These are phyloP conservation scores for Silene uniflora DNA, from an alignment of 148 eudicot genomes.

Conservation along the genomic window DNA sequence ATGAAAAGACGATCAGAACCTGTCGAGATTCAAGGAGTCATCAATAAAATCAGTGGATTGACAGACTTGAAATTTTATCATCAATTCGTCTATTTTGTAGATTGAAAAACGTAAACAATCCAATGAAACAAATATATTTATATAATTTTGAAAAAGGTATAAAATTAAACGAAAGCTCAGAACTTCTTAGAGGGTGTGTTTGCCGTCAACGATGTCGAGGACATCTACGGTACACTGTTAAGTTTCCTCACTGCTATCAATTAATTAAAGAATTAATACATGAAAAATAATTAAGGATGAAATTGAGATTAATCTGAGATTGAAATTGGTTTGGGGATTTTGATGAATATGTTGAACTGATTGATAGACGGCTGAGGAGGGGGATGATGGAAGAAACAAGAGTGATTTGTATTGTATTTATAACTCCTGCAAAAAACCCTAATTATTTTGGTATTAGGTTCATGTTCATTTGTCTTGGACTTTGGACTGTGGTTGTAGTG, in stretches of 20 bases:
- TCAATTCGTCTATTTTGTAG: constrained; percentile 41
- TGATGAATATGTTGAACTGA: not conserved
- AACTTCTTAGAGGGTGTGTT: constrained; percentile 89
- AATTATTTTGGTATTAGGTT: too few species aligned
- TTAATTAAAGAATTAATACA: too few species aligned
- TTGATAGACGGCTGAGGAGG: not conserved
- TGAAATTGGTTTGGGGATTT: not conserved
- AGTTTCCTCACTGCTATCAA: constrained; percentile 42
- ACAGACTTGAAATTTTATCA: constrained; percentile 74
- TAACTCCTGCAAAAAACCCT: too few species aligned
- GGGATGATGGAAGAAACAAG: too few species aligned
- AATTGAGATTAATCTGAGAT: too few species aligned
- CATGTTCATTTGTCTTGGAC: too few species aligned
- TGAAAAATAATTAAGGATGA: too few species aligned
- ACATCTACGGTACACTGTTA: constrained; percentile 41
- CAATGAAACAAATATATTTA: not conserved
- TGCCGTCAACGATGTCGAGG: constrained; percentile 47
- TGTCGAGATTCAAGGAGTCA: constrained; percentile 68
- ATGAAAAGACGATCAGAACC: constrained; percentile 59
- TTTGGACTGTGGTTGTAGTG: too few species aligned
- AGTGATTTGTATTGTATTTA: too few species aligned
- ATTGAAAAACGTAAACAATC: not conserved
- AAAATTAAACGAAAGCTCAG: constrained; percentile 37
- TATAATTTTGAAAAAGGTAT: not conserved
- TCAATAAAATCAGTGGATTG: constrained; percentile 81